phyloP scores from a whole-genome alignment of 768 basidiomycete species.

The Mycena epipterygia region DNA sequence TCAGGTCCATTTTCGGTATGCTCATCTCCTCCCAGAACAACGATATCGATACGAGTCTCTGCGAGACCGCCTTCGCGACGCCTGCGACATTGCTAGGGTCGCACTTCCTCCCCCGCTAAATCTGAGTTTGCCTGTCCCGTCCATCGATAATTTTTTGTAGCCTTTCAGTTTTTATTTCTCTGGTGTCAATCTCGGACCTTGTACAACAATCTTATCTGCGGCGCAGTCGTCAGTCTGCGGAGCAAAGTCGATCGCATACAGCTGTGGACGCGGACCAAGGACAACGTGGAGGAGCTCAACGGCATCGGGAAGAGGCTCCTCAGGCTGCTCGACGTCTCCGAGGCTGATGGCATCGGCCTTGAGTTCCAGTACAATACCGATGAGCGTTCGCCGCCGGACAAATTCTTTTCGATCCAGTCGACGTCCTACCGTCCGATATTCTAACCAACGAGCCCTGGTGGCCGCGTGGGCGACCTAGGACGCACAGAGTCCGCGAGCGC shows the following conservation, averaged over 20 bases:
- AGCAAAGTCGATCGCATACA: constrained; percentile 93
- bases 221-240: constrained; percentile 88
- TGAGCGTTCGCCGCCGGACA: constrained; percentile 83
- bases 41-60: constrained; percentile 61
- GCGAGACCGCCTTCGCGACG: constrained; percentile 58
- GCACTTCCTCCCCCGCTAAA: constrained; percentile 57
- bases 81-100: constrained; percentile 65
- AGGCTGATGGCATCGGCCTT: constrained; percentile 86
- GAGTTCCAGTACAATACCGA: constrained; percentile 95
- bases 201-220: constrained; percentile 66
- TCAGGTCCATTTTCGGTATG: neutral
- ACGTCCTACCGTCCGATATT: constrained; percentile 80
- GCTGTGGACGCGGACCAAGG: constrained; percentile 89
- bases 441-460: constrained; percentile 46
- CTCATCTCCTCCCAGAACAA: constrained; percentile 58
- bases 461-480: constrained; percentile 43
- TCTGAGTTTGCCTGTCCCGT: constrained; percentile 45
- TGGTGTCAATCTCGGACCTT: neutral
- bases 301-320: constrained; percentile 86
- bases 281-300: constrained; percentile 89
- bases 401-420: constrained; percentile 85
- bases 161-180: constrained; percentile 25
- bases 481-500: constrained; percentile 35
- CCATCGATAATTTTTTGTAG: constrained; percentile 46
- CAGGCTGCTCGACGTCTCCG: constrained; percentile 86